Evolutionary conservation across 768 basidiomycete genomes (phyloP).

Genomic region (Pleurotus eryngii): DNA sequence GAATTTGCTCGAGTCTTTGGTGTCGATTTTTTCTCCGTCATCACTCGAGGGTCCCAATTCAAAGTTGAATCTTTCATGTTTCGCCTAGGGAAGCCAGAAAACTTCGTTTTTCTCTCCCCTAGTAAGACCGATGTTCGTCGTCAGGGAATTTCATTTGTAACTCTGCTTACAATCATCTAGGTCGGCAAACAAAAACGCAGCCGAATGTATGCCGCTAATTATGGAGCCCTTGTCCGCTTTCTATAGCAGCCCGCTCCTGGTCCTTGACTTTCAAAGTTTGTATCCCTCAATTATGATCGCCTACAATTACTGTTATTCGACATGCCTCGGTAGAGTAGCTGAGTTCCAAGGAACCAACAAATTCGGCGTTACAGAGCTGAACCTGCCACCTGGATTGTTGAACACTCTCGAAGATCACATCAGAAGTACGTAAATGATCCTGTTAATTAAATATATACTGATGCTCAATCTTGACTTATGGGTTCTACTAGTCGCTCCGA

Average conservation of each 20-base stretch:
- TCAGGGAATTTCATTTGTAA: not conserved
- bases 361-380: constrained; percentile 78
- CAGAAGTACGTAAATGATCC: constrained; percentile 46
- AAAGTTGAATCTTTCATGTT: constrained; percentile 99
- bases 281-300: constrained; percentile 99
- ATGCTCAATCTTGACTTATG: no score
- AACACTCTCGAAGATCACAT: constrained; percentile 73
- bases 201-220: constrained; percentile 92
- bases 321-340: constrained; percentile 86
- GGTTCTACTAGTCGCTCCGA: constrained; percentile 72
- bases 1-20: constrained; percentile 98
- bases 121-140: constrained; percentile 73
- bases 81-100: constrained; percentile 94
- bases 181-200: constrained; percentile 94
- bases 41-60: constrained; percentile 94
- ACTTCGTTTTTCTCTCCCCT: constrained; percentile 86
- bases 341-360: constrained; percentile 87
- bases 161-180: constrained; percentile 36
- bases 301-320: constrained; percentile 97
- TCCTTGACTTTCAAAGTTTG: constrained; percentile 93
- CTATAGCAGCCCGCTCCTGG: constrained; percentile 88
- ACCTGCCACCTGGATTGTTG: constrained; percentile 64
- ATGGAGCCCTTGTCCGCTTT: constrained; percentile 94
- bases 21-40: constrained; percentile 93
- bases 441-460: not conserved